Conservation (phyloP, 371 early-diverging fungal genomes). For the Syncephalastrum monosporum region DNA sequence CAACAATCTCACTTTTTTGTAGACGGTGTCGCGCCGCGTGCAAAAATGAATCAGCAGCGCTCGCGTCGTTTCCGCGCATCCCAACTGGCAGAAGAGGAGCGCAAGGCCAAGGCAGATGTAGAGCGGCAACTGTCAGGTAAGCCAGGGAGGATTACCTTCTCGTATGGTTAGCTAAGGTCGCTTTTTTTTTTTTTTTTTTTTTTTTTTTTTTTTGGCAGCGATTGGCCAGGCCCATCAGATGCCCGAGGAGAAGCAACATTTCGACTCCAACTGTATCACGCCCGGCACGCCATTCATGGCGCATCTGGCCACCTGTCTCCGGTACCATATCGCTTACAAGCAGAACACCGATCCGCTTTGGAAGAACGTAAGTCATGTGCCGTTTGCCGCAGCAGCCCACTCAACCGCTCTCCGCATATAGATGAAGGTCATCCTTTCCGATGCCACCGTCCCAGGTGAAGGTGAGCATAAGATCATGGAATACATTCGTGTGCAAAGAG, state of each 20-base stretch:
- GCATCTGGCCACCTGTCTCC: slow-evolving; percentile 79
- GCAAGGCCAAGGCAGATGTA: slow-evolving; percentile 64
- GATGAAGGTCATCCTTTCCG: slow-evolving; percentile 92
- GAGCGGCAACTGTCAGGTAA: slow-evolving; percentile 56
- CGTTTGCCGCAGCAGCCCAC: too few species aligned
- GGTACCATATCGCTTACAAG: slow-evolving; percentile 89
- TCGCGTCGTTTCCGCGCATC: slow-evolving; percentile 97
- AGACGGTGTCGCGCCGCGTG: slow-evolving; percentile 99
- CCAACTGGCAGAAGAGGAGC: slow-evolving; percentile 76
- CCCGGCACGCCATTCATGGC: slow-evolving; percentile 99
- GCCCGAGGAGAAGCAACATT: slow-evolving; percentile 67
- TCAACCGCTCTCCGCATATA: slow-evolving; percentile 20
- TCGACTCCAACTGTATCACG: slow-evolving; percentile 99
- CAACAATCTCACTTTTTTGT: slow-evolving; percentile 10
- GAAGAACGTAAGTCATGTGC: slow-evolving; percentile 67
- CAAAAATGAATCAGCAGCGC: slow-evolving; percentile 99
- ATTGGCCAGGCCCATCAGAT: slow-evolving; percentile 49
- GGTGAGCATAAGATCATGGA: slow-evolving; percentile 99
- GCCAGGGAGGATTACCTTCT: background rate
- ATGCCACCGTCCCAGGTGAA: slow-evolving; percentile 98
- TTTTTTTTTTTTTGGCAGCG: slow-evolving; percentile 30
- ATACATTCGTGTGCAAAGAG: slow-evolving; percentile 90
- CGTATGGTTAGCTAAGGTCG: background rate
- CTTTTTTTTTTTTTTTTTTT: slow-evolving; percentile 10
- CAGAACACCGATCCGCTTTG: slow-evolving; percentile 89